Evolutionary conservation across 1,284 basidiomycete genomes (phyloP), one percentile per base, ranked within the genome.

Genomic region (Gomphus bonarii): DNA sequence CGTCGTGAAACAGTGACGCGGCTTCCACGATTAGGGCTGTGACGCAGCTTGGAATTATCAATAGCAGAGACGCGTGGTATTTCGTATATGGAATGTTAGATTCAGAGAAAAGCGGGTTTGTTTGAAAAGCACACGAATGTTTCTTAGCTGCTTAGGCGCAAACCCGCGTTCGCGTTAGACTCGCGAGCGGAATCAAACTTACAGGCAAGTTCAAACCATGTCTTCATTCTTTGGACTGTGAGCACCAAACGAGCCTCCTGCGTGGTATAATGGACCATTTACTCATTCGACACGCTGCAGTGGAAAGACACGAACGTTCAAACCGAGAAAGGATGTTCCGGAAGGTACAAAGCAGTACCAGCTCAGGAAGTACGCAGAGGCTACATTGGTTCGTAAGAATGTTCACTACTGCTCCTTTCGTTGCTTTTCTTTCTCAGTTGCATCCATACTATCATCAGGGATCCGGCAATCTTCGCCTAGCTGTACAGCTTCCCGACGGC

Each of bases 331-430:
- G 73, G 94, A 97, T 71, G 88, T 94, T 28, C 88, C 93, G 8
- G 93, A 95, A 70, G 94, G 94, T 42, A 95, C 94, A 35, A 97
- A 95, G 71, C 94, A 97, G 69, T 97, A 95, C 71, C 95, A 97
- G 72, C 76, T 98, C 62, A 85, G 95, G 69, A 94, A 95, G 71
- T 97, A 97, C 70, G 95, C 95, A 12, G 95, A 98, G 69, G 94
- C 94, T 35, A 98, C 95, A 11, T 75, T 98, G 67, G 94, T 95
- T 63, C 46, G 42, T 28, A 43, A 18, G n/a, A 50, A 52, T 56
- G 28, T 53, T 28, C 56, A 28, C 12, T 48, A 25, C 52, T 25
- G 28, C 50, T 10, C 25, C 20, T 12, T 47, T 28, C 14, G 28
- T 47, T 8, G 38, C 6, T 7, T 43, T 22, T 43, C 42, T 16